These are phyloP conservation scores for Penicillium robsamsonii DNA, from an alignment of 495 filamentous ascomycete species.

Conservation along the genomic window DNA sequence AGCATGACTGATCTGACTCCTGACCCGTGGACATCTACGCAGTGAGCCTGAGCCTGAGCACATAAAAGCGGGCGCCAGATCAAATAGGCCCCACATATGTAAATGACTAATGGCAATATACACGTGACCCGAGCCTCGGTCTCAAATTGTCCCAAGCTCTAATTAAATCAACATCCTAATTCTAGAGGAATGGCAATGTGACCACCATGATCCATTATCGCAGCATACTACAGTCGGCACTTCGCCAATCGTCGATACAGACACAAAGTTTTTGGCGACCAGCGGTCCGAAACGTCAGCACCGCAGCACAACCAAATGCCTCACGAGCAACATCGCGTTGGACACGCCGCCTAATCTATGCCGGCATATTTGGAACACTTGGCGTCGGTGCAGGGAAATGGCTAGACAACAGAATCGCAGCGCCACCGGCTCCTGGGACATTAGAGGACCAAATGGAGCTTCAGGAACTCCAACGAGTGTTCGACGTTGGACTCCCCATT, in stretches of 20 bases:
- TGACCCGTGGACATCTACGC: too few relatives aligned
- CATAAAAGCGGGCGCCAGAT: too few relatives aligned
- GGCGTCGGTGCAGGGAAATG: slow-evolving; percentile 30
- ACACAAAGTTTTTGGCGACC: slow-evolving; percentile 5
- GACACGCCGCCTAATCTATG: slow-evolving; percentile 41
- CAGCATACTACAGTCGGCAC: slow-evolving; percentile 25
- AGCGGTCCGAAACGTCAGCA: slow-evolving; percentile 28
- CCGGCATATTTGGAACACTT: slow-evolving; percentile 35
- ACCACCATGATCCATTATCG: slow-evolving; percentile 34
- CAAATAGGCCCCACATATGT: neutral
- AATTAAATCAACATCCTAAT: neutral
- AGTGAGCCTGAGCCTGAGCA: too few relatives aligned
- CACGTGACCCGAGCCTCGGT: slow-evolving; percentile 24
- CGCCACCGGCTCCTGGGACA: slow-evolving; percentile 35
- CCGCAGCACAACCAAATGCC: slow-evolving; percentile 13
- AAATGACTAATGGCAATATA: neutral
- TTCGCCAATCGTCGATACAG: slow-evolving; percentile 16
- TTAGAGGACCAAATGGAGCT: slow-evolving; percentile 28
- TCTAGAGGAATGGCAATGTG: slow-evolving; percentile 18
- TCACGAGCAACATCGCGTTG: slow-evolving; percentile 30
- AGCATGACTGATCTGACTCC: too few relatives aligned
- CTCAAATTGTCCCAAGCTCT: neutral
- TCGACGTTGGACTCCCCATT: slow-evolving; percentile 47
- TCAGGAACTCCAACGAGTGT: slow-evolving; percentile 24
- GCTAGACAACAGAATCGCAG: slow-evolving; percentile 28